Evolutionary conservation across 805 yeast species (phyloP).

Genomic region (Danielia reshetovae): DNA sequence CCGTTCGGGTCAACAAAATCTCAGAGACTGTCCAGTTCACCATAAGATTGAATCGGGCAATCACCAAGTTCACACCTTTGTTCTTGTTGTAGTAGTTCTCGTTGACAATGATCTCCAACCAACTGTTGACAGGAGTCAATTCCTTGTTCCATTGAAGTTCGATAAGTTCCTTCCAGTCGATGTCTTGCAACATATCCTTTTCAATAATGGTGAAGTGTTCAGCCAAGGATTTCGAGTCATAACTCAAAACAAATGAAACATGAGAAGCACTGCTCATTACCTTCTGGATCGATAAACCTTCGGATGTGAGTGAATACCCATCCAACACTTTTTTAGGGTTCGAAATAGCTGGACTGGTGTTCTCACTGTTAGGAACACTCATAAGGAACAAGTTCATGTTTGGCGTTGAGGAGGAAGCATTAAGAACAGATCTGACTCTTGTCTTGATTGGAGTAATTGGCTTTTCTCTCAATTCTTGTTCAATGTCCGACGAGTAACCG

Average conservation of each 20-base stretch:
- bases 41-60: conserved; percentile 81
- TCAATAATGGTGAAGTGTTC: conserved; percentile 86
- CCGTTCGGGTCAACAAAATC: conserved; percentile 62
- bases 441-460: conserved; percentile 32
- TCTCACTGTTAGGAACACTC: conserved; percentile 8
- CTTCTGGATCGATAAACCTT: conserved; percentile 34
- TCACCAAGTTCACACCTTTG: conserved; percentile 78
- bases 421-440: conserved; percentile 6
- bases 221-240: conserved; percentile 62
- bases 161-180: conserved; percentile 89
- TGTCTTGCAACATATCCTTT: conserved; percentile 72
- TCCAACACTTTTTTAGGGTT: conserved; percentile 33
- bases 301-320: conserved; percentile 27
- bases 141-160: conserved; percentile 71
- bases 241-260: conserved; percentile 76
- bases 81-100: conserved; percentile 42
- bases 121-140: conserved; percentile 67
- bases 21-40: conserved; percentile 93
- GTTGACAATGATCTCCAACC: conserved; percentile 73
- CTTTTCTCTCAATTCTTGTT: conserved; percentile 17
- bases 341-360: conserved; percentile 9
- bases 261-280: conserved; percentile 52
- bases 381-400: conserved; percentile 9
- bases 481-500: conserved; percentile 20
- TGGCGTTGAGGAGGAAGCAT: conserved; percentile 12